These are phyloP conservation scores for Starmerella vaccinii DNA, from an alignment of 805 yeast genomes.

Conservation along the genomic window DNA sequence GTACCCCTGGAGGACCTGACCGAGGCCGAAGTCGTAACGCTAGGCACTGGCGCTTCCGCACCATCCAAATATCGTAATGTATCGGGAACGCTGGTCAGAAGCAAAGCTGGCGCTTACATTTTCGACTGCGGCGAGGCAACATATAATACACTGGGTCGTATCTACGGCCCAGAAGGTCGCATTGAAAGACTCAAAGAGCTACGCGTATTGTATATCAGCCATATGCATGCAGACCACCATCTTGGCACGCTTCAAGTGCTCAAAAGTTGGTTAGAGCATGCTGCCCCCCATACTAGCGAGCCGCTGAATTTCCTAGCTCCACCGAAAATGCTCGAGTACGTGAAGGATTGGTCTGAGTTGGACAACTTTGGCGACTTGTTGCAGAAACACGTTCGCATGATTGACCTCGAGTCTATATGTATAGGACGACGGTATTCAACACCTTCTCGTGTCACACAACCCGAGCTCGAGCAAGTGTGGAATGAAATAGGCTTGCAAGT, in stretches of 20 bases:
- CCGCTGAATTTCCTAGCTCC: slow-evolving; percentile 58
- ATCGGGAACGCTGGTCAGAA: slow-evolving; percentile 61
- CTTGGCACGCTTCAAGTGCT: slow-evolving; percentile 68
- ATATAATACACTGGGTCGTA: slow-evolving; percentile 56
- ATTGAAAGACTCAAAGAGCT: slow-evolving; percentile 48
- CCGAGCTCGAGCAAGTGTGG: background rate
- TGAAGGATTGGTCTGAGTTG: slow-evolving; percentile 50
- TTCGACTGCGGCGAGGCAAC: slow-evolving; percentile 97
- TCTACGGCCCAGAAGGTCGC: slow-evolving; percentile 42
- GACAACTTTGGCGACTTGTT: slow-evolving; percentile 28
- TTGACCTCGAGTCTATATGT: slow-evolving; percentile 53
- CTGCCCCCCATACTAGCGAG: background rate
- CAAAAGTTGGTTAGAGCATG: slow-evolving; percentile 44
- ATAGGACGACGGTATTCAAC: slow-evolving; percentile 29
- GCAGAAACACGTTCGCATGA: slow-evolving; percentile 36
- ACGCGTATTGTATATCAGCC: slow-evolving; percentile 62
- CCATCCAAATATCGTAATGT: slow-evolving; percentile 84
- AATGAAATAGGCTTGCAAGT: slow-evolving; percentile 1
- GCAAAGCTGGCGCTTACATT: slow-evolving; percentile 50
- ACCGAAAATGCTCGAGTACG: slow-evolving; percentile 56
- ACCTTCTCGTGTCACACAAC: background rate
- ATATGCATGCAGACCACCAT: slow-evolving; percentile 96
- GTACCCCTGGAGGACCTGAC: slow-evolving; percentile 1
- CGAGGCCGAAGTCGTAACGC: slow-evolving; percentile 49
- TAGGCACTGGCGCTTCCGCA: slow-evolving; percentile 89